phyloP scores from a whole-genome alignment of 2,329 filamentous ascomycete genomes.

The Parafenestella ontariensis region DNA sequence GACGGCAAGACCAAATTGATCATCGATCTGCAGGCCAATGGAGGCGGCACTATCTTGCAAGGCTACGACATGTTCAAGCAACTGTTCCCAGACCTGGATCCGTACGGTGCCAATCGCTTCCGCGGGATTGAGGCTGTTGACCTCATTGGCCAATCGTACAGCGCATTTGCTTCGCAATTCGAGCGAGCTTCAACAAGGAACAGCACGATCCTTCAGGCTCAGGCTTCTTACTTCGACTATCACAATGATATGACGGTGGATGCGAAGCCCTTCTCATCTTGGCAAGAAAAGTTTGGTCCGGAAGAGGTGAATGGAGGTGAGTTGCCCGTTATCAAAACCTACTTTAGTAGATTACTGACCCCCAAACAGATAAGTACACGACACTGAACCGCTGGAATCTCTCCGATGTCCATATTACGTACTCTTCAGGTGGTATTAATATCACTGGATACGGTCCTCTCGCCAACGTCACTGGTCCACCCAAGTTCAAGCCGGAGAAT shows the following conservation, averaged over 20 bases:
- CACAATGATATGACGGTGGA: conserved; percentile 57
- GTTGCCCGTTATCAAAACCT: background rate
- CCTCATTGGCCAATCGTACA: conserved; percentile 53
- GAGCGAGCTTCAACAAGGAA: conserved; percentile 39
- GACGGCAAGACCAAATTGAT: conserved; percentile 66
- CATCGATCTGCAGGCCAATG: conserved; percentile 66
- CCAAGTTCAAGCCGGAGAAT: conserved; percentile 62
- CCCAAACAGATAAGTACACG: conserved; percentile 51
- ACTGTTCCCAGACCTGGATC: conserved; percentile 60
- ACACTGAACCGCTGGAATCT: conserved; percentile 45
- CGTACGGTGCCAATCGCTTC: conserved; percentile 60
- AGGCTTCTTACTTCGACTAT: conserved; percentile 56
- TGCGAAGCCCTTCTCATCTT: conserved; percentile 57
- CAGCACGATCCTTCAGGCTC: conserved; percentile 49
- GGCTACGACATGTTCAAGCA: conserved; percentile 68
- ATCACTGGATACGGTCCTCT: conserved; percentile 45
- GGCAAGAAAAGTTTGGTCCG: conserved; percentile 53
- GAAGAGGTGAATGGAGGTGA: conserved; percentile 35
- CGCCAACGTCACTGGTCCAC: conserved; percentile 52
- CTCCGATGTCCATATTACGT: conserved; percentile 39
- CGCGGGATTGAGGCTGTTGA: conserved; percentile 57
- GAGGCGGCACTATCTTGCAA: conserved; percentile 65
- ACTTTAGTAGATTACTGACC: conserved; percentile 11
- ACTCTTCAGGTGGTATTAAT: conserved; percentile 45
- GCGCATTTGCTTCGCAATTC: conserved; percentile 39